Conservation (phyloP, 139 green algal species). For the Deuterostichococcus epilithicus region DNA sequence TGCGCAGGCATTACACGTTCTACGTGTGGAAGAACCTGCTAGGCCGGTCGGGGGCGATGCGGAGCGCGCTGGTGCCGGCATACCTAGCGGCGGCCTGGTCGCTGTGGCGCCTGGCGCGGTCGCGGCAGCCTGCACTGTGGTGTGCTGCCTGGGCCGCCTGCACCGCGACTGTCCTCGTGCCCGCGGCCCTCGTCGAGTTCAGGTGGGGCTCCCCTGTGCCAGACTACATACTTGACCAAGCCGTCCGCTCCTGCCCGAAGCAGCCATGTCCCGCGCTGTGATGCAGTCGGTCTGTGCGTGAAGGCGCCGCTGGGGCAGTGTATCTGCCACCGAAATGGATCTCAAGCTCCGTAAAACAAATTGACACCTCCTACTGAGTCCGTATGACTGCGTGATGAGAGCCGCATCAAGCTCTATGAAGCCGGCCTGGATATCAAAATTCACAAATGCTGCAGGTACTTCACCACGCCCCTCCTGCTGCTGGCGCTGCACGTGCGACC, state of each 20-base stretch:
- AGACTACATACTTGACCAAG: no score
- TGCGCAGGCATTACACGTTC: conserved; percentile 83
- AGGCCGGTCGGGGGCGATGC: not conserved
- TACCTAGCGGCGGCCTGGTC: conserved; percentile 38
- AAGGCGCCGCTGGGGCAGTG: no score
- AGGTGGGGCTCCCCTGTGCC: conserved; percentile 43
- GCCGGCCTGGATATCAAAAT: not conserved
- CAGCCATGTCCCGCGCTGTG: not conserved
- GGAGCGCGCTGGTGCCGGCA: conserved; percentile 44
- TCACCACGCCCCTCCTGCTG: conserved; percentile 61
- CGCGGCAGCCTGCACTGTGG: conserved; percentile 29
- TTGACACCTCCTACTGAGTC: no score
- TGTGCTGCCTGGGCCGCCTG: conserved; percentile 27
- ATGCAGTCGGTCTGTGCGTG: not conserved
- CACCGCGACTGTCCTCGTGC: conserved; percentile 54
- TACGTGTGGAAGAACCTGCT: conserved; percentile 82
- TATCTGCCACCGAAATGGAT: no score
- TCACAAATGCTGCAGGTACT: conserved; percentile 72
- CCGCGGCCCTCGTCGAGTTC: conserved; percentile 82
- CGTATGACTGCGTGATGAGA: not conserved
- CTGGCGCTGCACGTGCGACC: conserved; percentile 52
- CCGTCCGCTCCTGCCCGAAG: not conserved
- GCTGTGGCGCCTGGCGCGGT: conserved; percentile 26
- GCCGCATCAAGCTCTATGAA: not conserved
- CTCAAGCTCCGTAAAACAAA: no score